Evolutionary conservation across 768 basidiomycete species (phyloP), one percentile per base, ranked within the genome.

Genomic region (Wakefieldia striispora): DNA sequence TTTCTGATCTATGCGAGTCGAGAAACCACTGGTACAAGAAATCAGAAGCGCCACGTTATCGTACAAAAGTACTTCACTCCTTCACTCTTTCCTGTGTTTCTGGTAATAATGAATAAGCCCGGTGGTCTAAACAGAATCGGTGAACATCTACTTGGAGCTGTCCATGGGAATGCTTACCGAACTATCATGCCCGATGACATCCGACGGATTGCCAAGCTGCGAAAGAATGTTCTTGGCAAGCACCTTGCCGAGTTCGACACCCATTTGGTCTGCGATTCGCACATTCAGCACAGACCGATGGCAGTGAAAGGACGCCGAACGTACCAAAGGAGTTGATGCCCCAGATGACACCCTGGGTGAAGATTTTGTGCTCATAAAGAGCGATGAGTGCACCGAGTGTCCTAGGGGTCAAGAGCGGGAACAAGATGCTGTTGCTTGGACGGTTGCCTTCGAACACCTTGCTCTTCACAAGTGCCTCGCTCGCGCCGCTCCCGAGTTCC

Each of bases 391-490:
- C 86, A 37, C 83, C 97, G 34, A 98, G 84, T 11, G 85, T 89
- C 36, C 84, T 81, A 12, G 97, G 95, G 1, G 93, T 97, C 62
- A 98, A 72, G 56, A 90, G 71, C 20, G 93, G 92, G 85, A 98
- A 97, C 72, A 98, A 70, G 70, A 97, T 91, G 59, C 88, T 90
- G 75, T 97, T 97, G 71, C 92, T 97, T 3, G 95, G 97, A 55
- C 88, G 79, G 76, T 98, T 99, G 31, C 95, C 97, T 68, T 92
- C 92, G 66, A 98, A 98, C 57, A 98, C 92, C 76, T 99, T 99
- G 62, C 86, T 88, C 84, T 97, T 98, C 58, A 97, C 78, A 39
- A 97, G 72, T 2, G 88, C 83, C 59, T 94, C 89, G 59, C 82
- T 88, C 27, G 87, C 88, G 49, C 80, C 79, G 37, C 75, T 76